Conservation (phyloP, 192 early-diverging fungal genomes). For the Phycomyces nitens region DNA sequence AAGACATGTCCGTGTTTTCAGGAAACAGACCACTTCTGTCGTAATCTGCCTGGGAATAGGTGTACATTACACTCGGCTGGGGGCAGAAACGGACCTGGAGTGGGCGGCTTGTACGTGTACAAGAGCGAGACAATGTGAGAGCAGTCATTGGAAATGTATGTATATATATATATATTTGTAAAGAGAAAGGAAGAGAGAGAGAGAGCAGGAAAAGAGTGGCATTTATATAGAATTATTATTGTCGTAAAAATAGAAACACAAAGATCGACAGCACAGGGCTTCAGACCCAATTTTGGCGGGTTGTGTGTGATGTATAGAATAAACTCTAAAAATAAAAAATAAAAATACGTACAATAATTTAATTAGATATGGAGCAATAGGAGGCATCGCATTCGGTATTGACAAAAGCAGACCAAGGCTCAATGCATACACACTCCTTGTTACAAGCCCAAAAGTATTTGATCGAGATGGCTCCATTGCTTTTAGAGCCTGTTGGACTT, state of each 20-base stretch:
- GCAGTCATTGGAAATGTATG: too few species aligned
- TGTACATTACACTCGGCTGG: slow-evolving; percentile 16
- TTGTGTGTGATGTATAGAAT: neutral
- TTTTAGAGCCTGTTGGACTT: too few species aligned
- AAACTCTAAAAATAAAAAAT: slow-evolving; percentile 2
- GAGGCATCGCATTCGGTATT: neutral
- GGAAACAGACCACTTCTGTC: slow-evolving; percentile 29
- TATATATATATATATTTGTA: too few species aligned
- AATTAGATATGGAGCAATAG: neutral
- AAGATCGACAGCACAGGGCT: neutral
- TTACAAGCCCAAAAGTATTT: neutral
- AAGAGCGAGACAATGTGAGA: too few species aligned
- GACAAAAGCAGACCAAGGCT: neutral
- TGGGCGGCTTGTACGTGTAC: neutral
- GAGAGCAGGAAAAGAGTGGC: too few species aligned
- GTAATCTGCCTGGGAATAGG: slow-evolving; percentile 26
- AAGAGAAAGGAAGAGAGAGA: too few species aligned
- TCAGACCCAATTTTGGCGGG: neutral
- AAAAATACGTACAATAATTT: neutral
- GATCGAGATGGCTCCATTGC: too few species aligned
- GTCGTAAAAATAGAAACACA: neutral
- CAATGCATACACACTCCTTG: neutral
- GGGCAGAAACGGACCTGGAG: slow-evolving; percentile 21
- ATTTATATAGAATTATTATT: neutral
- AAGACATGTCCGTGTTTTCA: neutral